These are phyloP conservation scores for Erodium moschatum DNA, from an alignment of 441 rosid genomes.

Conservation along the genomic window DNA sequence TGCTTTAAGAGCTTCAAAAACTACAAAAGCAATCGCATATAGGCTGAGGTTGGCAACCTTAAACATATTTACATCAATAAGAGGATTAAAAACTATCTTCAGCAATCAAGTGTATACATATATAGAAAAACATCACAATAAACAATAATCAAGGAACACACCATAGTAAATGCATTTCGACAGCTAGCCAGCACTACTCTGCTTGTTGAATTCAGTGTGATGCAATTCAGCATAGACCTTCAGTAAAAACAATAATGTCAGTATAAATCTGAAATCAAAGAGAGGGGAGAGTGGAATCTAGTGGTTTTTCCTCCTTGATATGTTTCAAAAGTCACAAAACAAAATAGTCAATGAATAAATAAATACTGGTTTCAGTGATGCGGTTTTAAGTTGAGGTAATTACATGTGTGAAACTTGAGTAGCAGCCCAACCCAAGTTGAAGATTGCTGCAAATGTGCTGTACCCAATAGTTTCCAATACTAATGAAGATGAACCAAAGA, in stretches of 20 bases:
- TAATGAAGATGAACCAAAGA: conserved; percentile 41
- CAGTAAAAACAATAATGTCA: conserved; percentile 17
- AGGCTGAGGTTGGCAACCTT: conserved; percentile 92
- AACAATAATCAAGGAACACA: conserved; percentile 23
- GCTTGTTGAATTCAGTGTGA: conserved; percentile 75
- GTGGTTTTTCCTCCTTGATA: neutral
- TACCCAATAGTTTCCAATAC: conserved; percentile 62
- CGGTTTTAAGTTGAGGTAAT: conserved; percentile 17
- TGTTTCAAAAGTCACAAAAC: neutral
- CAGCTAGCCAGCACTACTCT: conserved; percentile 84
- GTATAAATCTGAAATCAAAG: neutral
- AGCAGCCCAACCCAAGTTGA: conserved; percentile 96
- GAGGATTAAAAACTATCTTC: conserved; percentile 13
- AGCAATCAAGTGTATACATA: conserved; percentile 13
- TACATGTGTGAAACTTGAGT: conserved; percentile 99
- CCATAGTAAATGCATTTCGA: conserved; percentile 95
- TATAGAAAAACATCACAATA: conserved; percentile 12
- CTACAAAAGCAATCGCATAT: conserved; percentile 64
- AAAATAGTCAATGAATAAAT: neutral
- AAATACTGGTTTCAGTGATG: neutral
- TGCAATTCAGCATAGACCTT: conserved; percentile 94
- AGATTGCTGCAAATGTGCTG: conserved; percentile 78
- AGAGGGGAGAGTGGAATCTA: too few relatives aligned
- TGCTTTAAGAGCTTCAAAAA: conserved; percentile 40
- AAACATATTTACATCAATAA: conserved; percentile 12